Percentiles rank a stretch among this genome's conserved stretches.
Evolutionary conservation across 345 rosid genomes (phyloP).

Genomic region (Eucalyptus fibrosa): DNA sequence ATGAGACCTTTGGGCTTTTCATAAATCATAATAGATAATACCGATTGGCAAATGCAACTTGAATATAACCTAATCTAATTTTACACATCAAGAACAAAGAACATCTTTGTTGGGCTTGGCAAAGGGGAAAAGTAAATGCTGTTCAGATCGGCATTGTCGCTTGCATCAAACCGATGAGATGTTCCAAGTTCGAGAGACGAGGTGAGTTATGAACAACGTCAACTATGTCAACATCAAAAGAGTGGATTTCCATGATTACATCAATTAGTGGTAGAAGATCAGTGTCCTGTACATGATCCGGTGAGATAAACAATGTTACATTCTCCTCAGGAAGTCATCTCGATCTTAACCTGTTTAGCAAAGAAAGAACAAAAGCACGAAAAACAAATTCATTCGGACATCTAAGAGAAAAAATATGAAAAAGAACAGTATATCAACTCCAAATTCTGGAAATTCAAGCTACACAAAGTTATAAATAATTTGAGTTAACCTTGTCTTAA

Average conservation of each 20-base stretch:
- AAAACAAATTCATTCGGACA: not conserved
- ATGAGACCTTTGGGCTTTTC: not conserved
- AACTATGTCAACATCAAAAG: constrained; percentile 16
- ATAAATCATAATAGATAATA: not conserved
- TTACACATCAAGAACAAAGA: not conserved
- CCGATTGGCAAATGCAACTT: not conserved
- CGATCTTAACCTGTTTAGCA: constrained; percentile 16
- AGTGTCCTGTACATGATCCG: constrained; percentile 15
- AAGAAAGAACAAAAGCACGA: not conserved
- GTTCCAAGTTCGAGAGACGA: constrained; percentile 12
- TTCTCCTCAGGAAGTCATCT: constrained; percentile 4
- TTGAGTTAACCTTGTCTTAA: not conserved
- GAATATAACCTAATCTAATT: not conserved
- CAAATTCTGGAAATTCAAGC: not conserved
- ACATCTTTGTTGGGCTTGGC: not conserved
- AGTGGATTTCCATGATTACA: not conserved
- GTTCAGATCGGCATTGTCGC: not conserved
- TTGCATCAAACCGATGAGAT: constrained; percentile 13
- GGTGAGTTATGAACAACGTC: constrained; percentile 10
- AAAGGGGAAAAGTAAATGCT: not conserved
- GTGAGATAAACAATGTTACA: constrained; percentile 5
- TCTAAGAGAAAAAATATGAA: not conserved
- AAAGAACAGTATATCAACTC: too few species aligned
- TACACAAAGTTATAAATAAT: not conserved
- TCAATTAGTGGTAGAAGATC: constrained; percentile 24